Evolutionary conservation across 225 moss, liverwort and hornwort species (phyloP).

Genomic region (Sphagnum tenellum): DNA sequence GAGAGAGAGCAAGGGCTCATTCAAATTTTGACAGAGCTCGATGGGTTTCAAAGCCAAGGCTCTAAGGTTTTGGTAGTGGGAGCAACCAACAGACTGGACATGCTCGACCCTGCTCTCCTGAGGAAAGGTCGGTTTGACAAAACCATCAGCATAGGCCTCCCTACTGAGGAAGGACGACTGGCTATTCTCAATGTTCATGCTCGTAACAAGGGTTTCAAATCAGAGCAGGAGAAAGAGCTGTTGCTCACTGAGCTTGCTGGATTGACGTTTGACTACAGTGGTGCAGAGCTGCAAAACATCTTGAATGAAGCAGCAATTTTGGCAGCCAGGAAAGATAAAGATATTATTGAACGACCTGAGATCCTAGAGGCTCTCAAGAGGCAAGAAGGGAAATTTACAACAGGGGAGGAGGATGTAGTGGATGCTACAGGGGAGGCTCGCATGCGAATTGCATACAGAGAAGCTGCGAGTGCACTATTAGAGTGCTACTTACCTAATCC

Average conservation of each 20-base stretch:
- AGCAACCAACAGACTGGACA: slow-evolving; percentile 98
- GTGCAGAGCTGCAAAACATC: slow-evolving; percentile 96
- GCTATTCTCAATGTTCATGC: slow-evolving; percentile 95
- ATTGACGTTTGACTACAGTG: slow-evolving; percentile 80
- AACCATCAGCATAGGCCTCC: slow-evolving; percentile 92
- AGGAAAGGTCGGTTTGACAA: slow-evolving; percentile 99
- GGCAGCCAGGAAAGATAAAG: slow-evolving; percentile 93
- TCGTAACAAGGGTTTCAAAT: slow-evolving; percentile 84
- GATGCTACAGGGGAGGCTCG: slow-evolving; percentile 88
- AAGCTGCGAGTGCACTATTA: slow-evolving; percentile 83
- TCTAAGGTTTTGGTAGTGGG: slow-evolving; percentile 99
- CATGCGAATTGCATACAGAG: slow-evolving; percentile 83
- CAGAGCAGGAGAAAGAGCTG: slow-evolving; percentile 77
- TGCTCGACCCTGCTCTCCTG: slow-evolving; percentile 94
- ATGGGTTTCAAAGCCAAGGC: slow-evolving; percentile 95
- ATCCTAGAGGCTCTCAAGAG: slow-evolving; percentile 77
- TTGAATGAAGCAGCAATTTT: slow-evolving; percentile 99
- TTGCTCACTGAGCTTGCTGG: slow-evolving; percentile 61
- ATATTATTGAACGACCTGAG: slow-evolving; percentile 72
- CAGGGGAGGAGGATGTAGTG: slow-evolving; percentile 86
- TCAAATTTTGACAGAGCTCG: slow-evolving; percentile 98
- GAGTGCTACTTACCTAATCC: slow-evolving; percentile 83
- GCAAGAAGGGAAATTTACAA: slow-evolving; percentile 96
- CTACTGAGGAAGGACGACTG: slow-evolving; percentile 88
- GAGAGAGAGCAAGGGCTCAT: slow-evolving; percentile 98